phyloP scores from a whole-genome alignment of 352 stramenopile species.

The Pythium rhizo-oryzae region DNA sequence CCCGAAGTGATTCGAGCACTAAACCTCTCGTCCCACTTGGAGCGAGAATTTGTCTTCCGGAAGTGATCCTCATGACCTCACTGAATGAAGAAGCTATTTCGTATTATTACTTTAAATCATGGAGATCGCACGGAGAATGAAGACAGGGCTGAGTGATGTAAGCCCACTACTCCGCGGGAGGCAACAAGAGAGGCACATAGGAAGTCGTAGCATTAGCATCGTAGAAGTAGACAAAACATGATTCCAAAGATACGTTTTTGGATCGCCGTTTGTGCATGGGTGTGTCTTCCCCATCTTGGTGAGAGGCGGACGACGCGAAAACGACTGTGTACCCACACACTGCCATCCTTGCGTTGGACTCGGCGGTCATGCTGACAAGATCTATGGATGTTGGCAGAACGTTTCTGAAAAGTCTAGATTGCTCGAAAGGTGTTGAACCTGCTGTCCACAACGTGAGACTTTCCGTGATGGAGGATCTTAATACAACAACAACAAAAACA shows the following conservation, averaged over 20 bases:
- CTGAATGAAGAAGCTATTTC: neutral
- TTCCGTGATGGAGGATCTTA: neutral
- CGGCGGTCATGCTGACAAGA: neutral
- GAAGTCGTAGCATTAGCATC: neutral
- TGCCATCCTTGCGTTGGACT: neutral
- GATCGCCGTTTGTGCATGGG: neutral
- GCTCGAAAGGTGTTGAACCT: neutral
- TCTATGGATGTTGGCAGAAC: neutral
- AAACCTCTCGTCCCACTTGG: conserved; percentile 70
- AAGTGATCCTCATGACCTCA: conserved; percentile 31
- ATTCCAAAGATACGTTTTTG: neutral
- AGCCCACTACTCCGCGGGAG: neutral
- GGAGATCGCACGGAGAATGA: neutral
- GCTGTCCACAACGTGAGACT: conserved; percentile 16
- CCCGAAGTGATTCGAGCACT: conserved; percentile 73
- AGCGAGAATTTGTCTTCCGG: conserved; percentile 76
- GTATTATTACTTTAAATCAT: conserved; percentile 7
- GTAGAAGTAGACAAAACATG: conserved; percentile 2
- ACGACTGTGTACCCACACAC: neutral
- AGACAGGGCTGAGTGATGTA: neutral
- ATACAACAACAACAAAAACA: conserved; percentile 5
- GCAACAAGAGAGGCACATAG: neutral
- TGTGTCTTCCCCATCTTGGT: neutral
- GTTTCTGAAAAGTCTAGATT: neutral
- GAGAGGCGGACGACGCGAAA: neutral